phyloP scores from a whole-genome alignment of 192 early-diverging fungal genomes.

The Coemansia sp. region DNA sequence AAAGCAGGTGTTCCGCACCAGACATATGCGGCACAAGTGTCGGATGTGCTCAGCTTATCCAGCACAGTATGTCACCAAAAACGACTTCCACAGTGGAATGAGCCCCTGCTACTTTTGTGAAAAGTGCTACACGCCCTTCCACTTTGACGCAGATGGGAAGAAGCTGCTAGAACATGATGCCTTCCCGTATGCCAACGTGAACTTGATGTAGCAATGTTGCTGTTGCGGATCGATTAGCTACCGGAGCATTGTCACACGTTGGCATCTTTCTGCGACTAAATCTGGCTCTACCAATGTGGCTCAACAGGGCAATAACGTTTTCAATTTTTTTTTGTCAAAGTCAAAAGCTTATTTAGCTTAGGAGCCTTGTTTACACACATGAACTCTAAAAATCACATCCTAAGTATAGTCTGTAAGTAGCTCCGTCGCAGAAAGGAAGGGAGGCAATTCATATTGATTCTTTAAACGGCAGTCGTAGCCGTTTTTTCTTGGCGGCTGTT shows the following conservation, averaged over 20 bases:
- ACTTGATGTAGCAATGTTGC: conserved; percentile 25
- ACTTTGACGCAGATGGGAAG: conserved; percentile 60
- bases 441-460: not conserved
- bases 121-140: conserved; percentile 69
- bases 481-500: conserved; percentile 37
- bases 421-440: no score
- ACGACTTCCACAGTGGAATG: conserved; percentile 68
- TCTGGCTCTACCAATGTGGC: not conserved
- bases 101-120: conserved; percentile 71
- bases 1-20: conserved; percentile 56
- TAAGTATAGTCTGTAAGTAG: no score
- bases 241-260: not conserved
- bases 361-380: not conserved
- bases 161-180: conserved; percentile 53
- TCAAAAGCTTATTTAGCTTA: not conserved
- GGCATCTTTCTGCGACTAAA: not conserved
- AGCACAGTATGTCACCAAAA: conserved; percentile 64
- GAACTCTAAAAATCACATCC: no score
- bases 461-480: no score
- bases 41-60: conserved; percentile 62
- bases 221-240: not conserved
- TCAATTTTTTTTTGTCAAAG: not conserved
- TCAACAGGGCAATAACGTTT: no score
- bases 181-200: conserved; percentile 55
- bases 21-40: conserved; percentile 58